These are phyloP conservation scores for Dendrocalamus sinicus DNA, from an alignment of 176 grass and related monocot species.

Conservation along the genomic window DNA sequence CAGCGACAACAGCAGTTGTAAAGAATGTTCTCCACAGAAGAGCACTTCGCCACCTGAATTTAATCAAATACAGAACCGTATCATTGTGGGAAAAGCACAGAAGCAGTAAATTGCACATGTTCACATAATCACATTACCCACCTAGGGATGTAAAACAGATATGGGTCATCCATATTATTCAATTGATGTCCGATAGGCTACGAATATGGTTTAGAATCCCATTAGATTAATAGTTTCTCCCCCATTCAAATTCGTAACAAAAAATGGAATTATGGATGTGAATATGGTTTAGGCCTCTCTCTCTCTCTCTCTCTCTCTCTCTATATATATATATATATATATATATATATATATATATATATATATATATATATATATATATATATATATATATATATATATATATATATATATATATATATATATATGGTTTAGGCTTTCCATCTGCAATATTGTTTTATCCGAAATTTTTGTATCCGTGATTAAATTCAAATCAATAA, in stretches of 20 bases:
- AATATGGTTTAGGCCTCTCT: no score
- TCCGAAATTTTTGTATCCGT: background rate
- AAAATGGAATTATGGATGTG: no score
- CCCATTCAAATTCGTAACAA: no score
- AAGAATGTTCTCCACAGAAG: conserved; percentile 97
- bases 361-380: no score
- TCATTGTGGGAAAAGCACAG: background rate
- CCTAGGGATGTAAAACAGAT: background rate
- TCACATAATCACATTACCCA: background rate
- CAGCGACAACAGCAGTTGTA: conserved; percentile 92
- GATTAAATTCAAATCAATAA: background rate
- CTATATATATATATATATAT: no score
- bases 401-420: no score
- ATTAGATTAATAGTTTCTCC: conserved; percentile 16
- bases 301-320: no score
- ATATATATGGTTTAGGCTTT: background rate
- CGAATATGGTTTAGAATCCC: background rate
- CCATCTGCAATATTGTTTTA: conserved; percentile 29
- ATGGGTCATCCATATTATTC: background rate
- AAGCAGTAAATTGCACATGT: background rate
- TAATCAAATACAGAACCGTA: conserved; percentile 8
- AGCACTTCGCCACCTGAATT: conserved; percentile 92
- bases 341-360: no score
- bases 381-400: no score
- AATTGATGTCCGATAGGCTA: background rate